Conservation (phyloP, 2,329 filamentous ascomycete species). For the Lizonia empirigonia region DNA sequence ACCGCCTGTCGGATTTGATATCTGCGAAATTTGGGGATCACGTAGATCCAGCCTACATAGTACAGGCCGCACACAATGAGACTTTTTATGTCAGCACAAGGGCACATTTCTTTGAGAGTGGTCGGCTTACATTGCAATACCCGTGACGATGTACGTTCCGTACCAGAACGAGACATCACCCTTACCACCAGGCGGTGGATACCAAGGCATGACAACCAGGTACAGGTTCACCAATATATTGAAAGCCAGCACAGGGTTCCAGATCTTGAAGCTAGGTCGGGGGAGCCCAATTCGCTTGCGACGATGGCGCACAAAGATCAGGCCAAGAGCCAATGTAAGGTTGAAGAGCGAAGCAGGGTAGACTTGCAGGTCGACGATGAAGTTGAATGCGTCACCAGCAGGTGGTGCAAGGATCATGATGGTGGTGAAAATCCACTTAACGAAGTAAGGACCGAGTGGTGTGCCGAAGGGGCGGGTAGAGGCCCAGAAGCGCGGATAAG, state of each 20-base stretch:
- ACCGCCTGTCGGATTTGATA: conserved; percentile 64
- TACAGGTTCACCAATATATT: conserved; percentile 65
- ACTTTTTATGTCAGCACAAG: conserved; percentile 39
- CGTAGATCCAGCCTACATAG: conserved; percentile 64
- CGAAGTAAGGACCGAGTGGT: conserved; percentile 61
- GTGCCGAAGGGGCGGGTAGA: conserved; percentile 67
- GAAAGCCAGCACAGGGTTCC: conserved; percentile 64
- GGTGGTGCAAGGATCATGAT: conserved; percentile 66
- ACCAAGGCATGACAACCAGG: conserved; percentile 72
- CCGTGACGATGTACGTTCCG: conserved; percentile 67
- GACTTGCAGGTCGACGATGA: conserved; percentile 62
- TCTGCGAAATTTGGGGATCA: conserved; percentile 59
- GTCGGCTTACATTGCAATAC: conserved; percentile 66
- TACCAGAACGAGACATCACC: conserved; percentile 76
- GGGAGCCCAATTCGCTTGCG: conserved; percentile 59
- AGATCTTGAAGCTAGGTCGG: conserved; percentile 61
- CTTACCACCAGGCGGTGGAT: conserved; percentile 65
- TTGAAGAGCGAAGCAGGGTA: conserved; percentile 66
- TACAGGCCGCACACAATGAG: conserved; percentile 61
- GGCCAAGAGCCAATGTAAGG: conserved; percentile 61
- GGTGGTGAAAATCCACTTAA: conserved; percentile 64
- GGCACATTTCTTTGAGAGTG: not conserved
- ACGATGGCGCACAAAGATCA: conserved; percentile 63
- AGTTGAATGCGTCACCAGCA: conserved; percentile 67
- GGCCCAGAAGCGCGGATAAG: conserved; percentile 66